Evolutionary conservation across 1,284 basidiomycete species (phyloP).

Genomic region (Papiliotrema fonsecae): DNA sequence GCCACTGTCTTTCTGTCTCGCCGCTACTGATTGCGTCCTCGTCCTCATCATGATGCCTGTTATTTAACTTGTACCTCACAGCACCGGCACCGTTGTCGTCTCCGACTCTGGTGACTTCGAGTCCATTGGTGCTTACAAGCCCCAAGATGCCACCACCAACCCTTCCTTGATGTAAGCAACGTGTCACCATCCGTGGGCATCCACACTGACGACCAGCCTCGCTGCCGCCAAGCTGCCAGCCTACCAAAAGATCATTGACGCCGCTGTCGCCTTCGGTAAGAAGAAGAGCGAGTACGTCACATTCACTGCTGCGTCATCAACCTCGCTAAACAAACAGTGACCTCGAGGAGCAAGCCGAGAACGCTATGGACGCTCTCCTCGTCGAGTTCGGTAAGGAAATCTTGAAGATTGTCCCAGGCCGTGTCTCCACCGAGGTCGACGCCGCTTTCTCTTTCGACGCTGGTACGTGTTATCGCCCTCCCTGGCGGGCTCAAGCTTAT

Average conservation of each 20-base stretch:
- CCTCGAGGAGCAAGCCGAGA: constrained; percentile 65
- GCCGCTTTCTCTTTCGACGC: constrained; percentile 96
- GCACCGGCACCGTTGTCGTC: constrained; percentile 85
- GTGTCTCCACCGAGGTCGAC: constrained; percentile 99
- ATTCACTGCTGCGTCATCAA: neutral
- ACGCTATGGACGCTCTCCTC: constrained; percentile 83
- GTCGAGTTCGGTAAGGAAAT: constrained; percentile 98
- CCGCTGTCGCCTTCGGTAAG: constrained; percentile 77
- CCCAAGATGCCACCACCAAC: constrained; percentile 91
- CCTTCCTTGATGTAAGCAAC: constrained; percentile 61
- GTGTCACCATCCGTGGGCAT: neutral
- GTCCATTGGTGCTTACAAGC: constrained; percentile 82
- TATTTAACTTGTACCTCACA: constrained; percentile 6
- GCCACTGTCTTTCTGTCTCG: constrained; percentile 6
- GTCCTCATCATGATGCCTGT: neutral
- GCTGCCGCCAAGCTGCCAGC: constrained; percentile 86
- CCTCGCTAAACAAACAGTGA: constrained; percentile 42
- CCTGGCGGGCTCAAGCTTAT: neutral
- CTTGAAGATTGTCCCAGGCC: constrained; percentile 90
- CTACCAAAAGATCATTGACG: constrained; percentile 78
- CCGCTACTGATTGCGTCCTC: neutral
- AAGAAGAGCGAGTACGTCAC: constrained; percentile 59
- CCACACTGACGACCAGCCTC: constrained; percentile 57
- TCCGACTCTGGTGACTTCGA: constrained; percentile 73
- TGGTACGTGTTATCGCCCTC: constrained; percentile 24